phyloP scores from a whole-genome alignment of 2,329 filamentous ascomycete species.

The Acrocalymma vagum region DNA sequence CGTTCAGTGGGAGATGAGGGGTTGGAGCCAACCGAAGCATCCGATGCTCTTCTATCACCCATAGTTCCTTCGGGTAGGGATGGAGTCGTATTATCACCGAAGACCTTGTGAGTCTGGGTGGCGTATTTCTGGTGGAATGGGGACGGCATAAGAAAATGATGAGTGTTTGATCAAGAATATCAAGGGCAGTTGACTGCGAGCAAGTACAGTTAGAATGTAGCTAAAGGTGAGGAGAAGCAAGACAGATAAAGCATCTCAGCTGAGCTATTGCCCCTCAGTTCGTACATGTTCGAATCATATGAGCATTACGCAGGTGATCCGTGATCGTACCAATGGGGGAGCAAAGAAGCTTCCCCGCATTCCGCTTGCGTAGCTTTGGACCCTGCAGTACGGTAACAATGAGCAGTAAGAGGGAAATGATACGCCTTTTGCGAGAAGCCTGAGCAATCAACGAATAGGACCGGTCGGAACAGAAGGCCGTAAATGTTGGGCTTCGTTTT shows the following conservation, averaged over 20 bases:
- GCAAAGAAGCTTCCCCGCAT: slow-evolving; percentile 41
- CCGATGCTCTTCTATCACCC: slow-evolving; percentile 40
- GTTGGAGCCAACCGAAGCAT: slow-evolving; percentile 34
- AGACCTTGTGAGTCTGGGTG: slow-evolving; percentile 41
- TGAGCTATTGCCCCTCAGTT: slow-evolving; percentile 18
- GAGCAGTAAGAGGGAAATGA: slow-evolving; percentile 25
- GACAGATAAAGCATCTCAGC: slow-evolving; percentile 25
- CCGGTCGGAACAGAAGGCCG: too few species aligned
- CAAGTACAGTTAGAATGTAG: background rate
- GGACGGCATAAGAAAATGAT: slow-evolving; percentile 38
- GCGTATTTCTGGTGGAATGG: slow-evolving; percentile 50
- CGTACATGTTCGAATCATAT: slow-evolving; percentile 33
- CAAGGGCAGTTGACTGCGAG: background rate
- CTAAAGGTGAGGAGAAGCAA: slow-evolving; percentile 3
- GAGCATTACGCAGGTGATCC: slow-evolving; percentile 40
- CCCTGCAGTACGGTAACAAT: slow-evolving; percentile 33
- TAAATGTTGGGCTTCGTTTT: too few species aligned
- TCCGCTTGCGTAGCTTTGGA: slow-evolving; percentile 30
- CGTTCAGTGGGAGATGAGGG: slow-evolving; percentile 32
- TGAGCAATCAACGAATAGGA: background rate
- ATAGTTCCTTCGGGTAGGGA: slow-evolving; percentile 44
- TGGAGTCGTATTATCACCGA: slow-evolving; percentile 34
- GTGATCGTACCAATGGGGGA: slow-evolving; percentile 46
- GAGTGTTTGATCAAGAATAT: slow-evolving; percentile 1
- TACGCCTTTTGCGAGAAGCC: too few species aligned